Conservation (phyloP, 352 stramenopile species). For the Globisporangium apiculatum region DNA sequence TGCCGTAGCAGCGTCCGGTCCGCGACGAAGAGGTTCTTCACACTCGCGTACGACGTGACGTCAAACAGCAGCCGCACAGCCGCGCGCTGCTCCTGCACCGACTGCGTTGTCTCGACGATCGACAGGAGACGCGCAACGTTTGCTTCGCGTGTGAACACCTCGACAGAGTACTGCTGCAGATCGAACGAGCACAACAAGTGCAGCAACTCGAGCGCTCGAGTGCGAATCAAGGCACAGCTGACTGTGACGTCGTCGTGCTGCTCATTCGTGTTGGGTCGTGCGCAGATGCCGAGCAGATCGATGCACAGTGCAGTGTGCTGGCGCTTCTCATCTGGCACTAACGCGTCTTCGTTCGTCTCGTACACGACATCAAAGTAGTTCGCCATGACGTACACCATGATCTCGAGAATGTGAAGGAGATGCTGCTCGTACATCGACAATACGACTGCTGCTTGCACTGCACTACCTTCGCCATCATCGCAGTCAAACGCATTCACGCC, state of each 20-base stretch:
- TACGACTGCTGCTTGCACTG: background rate
- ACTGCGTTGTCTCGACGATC: conserved; percentile 21
- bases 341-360: background rate
- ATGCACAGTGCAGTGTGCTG: conserved; percentile 8
- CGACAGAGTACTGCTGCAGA: conserved; percentile 11
- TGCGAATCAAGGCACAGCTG: conserved; percentile 14
- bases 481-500: no score
- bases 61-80: conserved; percentile 17
- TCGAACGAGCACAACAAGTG: conserved; percentile 26
- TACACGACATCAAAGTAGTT: conserved; percentile 14
- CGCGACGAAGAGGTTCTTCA: conserved; percentile 14
- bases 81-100: conserved; percentile 15
- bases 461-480: background rate
- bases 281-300: conserved; percentile 11
- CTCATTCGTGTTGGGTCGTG: background rate
- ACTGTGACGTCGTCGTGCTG: conserved; percentile 8
- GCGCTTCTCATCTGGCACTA: conserved; percentile 1
- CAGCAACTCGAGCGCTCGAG: conserved; percentile 15
- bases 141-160: conserved; percentile 16
- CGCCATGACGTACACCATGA: conserved; percentile 11
- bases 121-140: conserved; percentile 20
- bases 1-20: conserved; percentile 9
- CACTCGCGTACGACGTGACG: conserved; percentile 12
- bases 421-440: background rate
- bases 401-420: conserved; percentile 9